Percentiles rank a stretch among this genome's conserved stretches.
phyloP scores from a whole-genome alignment of 805 yeast genomes.

The Scheffersomyces spartinae region DNA sequence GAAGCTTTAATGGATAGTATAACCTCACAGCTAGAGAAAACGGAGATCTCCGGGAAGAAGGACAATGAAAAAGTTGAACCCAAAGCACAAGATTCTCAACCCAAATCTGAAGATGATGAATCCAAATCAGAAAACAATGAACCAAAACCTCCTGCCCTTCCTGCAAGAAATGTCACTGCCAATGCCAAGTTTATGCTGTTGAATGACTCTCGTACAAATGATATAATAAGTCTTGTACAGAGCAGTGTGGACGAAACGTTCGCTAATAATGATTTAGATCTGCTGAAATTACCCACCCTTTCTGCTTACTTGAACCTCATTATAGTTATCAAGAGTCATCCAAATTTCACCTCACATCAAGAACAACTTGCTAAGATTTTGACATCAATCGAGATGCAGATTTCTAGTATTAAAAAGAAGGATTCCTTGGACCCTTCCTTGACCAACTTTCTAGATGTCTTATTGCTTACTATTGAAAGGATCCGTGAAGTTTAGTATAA shows the following conservation, averaged over 20 bases:
- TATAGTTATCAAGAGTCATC: slow-evolving; percentile 16
- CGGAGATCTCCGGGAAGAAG: neutral
- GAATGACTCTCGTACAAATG: too few relatives aligned
- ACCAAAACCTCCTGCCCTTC: neutral
- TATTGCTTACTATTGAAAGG: too few relatives aligned
- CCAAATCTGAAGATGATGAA: too few relatives aligned
- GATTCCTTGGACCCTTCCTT: too few relatives aligned
- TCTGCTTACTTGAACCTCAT: slow-evolving; percentile 49
- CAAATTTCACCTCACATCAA: slow-evolving; percentile 7
- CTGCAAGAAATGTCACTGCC: neutral
- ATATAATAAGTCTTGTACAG: too few relatives aligned
- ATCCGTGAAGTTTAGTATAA: too few relatives aligned
- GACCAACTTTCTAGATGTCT: too few relatives aligned
- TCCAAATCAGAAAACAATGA: too few relatives aligned
- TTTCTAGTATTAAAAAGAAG: too few relatives aligned
- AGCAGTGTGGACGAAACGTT: slow-evolving; percentile 5
- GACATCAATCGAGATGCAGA: too few relatives aligned
- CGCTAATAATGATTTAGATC: slow-evolving; percentile 10
- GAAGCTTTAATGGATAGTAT: slow-evolving; percentile 1
- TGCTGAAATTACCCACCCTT: slow-evolving; percentile 28
- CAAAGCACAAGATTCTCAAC: slow-evolving; percentile 3
- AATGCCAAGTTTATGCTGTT: slow-evolving; percentile 2
- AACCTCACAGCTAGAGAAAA: slow-evolving; percentile 4
- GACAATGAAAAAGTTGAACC: slow-evolving; percentile 4
- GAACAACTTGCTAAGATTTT: slow-evolving; percentile 8